Evolutionary conservation across 176 grass and related monocot species (phyloP).

Genomic region (Bromus sterilis): DNA sequence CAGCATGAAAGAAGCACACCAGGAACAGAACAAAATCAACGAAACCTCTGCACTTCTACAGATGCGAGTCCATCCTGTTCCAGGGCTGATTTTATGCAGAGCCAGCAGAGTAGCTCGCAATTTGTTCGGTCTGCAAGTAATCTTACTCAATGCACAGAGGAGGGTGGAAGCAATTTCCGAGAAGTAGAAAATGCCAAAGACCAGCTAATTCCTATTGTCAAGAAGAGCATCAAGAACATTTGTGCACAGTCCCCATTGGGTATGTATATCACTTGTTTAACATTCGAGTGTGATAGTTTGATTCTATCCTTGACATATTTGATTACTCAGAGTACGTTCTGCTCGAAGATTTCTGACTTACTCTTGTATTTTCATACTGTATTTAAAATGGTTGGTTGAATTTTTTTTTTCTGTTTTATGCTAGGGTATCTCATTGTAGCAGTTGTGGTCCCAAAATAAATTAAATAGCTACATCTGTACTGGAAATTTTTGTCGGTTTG

Average conservation of each 20-base stretch:
- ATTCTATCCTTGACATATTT: not conserved
- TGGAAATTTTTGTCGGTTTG: not conserved
- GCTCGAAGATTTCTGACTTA: not conserved
- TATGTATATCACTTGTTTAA: conserved; percentile 15
- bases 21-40: conserved; percentile 1
- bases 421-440: not conserved
- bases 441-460: not conserved
- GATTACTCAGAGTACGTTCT: not conserved
- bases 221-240: conserved; percentile 44
- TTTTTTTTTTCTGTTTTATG: not conserved
- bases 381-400: not conserved
- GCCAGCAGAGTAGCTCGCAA: conserved; percentile 13
- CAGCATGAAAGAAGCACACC: not conserved
- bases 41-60: not conserved
- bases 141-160: conserved; percentile 14
- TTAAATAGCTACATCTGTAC: not conserved
- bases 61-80: not conserved
- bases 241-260: conserved; percentile 42
- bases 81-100: not conserved
- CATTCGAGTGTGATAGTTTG: not conserved
- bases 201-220: conserved; percentile 50
- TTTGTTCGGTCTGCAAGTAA: conserved; percentile 18
- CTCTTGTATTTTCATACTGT: not conserved
- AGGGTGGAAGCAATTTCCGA: conserved; percentile 32
- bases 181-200: conserved; percentile 46